Evolutionary conservation across 202 grass and related monocot genomes (phyloP).

Genomic region (Eragrostis tef): DNA sequence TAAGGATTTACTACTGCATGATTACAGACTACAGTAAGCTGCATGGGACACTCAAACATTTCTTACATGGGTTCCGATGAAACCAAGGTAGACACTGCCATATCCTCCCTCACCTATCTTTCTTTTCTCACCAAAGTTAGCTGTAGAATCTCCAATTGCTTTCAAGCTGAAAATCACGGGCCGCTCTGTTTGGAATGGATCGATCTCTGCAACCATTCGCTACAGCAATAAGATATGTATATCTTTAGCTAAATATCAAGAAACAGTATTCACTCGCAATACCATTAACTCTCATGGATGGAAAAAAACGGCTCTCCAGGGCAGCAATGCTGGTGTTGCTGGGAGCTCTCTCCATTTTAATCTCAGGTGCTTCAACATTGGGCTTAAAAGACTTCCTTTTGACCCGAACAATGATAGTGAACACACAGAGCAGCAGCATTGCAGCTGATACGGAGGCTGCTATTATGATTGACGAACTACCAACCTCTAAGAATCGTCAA

Average conservation of each 20-base stretch:
- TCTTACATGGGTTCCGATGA: conserved; percentile 56
- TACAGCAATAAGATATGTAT: conserved; percentile 36
- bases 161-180: conserved; percentile 66
- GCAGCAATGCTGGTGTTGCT: conserved; percentile 63
- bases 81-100: conserved; percentile 66
- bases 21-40: conserved; percentile 41
- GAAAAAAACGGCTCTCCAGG: conserved; percentile 67
- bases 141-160: conserved; percentile 50
- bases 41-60: background rate
- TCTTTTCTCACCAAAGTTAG: conserved; percentile 54
- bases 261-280: conserved; percentile 34
- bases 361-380: conserved; percentile 44
- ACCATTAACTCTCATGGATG: conserved; percentile 59
- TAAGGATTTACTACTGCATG: conserved; percentile 26
- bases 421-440: conserved; percentile 41
- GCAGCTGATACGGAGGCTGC: conserved; percentile 54
- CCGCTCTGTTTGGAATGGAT: conserved; percentile 61
- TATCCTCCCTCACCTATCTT: conserved; percentile 80
- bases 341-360: conserved; percentile 45
- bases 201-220: conserved; percentile 49
- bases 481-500: conserved; percentile 36
- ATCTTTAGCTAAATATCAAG: conserved; percentile 22
- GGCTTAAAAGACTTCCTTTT: conserved; percentile 42
- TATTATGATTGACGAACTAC: conserved; percentile 49
- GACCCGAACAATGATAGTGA: conserved; percentile 40